Evolutionary conservation across 768 basidiomycete species (phyloP).

Genomic region (Podaxis pistillaris): DNA sequence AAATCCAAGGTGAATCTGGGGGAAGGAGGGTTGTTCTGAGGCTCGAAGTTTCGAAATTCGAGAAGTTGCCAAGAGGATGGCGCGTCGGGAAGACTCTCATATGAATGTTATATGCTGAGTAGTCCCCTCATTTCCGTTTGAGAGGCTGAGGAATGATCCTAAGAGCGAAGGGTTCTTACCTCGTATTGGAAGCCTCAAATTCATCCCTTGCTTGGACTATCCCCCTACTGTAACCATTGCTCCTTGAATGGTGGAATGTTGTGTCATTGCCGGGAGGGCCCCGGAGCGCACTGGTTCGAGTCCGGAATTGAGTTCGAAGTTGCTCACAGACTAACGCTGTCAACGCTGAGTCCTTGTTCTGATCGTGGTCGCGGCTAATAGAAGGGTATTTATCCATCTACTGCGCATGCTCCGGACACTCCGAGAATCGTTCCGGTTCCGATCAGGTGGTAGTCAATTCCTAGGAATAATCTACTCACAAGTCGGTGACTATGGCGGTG

Average conservation of each 20-base stretch:
- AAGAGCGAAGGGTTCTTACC: not conserved
- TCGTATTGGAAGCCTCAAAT: not conserved
- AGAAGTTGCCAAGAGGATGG: not conserved
- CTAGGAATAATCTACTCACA: not conserved
- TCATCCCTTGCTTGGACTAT: not conserved
- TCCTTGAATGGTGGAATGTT: not conserved
- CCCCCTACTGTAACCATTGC: not conserved
- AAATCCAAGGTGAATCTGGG: not conserved
- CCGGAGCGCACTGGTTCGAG: not conserved
- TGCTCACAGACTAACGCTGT: not conserved
- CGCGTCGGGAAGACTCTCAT: not conserved
- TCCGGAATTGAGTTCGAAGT: not conserved
- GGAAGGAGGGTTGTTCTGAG: not conserved
- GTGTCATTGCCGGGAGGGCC: not conserved
- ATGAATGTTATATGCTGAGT: not conserved
- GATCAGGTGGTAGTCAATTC: not conserved
- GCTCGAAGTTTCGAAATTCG: not conserved
- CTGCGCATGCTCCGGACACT: not conserved
- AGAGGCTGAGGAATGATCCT: not conserved
- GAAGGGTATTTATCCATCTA: not conserved
- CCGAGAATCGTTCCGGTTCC: not conserved
- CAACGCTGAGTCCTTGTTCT: not conserved
- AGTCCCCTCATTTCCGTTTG: not conserved
- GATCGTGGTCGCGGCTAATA: not conserved
- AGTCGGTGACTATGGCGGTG: not conserved